Percentiles rank a stretch among this genome's conserved stretches.
Conservation (phyloP, 108 stramenopile species). For the Fragilariopsis cylindrus region DNA sequence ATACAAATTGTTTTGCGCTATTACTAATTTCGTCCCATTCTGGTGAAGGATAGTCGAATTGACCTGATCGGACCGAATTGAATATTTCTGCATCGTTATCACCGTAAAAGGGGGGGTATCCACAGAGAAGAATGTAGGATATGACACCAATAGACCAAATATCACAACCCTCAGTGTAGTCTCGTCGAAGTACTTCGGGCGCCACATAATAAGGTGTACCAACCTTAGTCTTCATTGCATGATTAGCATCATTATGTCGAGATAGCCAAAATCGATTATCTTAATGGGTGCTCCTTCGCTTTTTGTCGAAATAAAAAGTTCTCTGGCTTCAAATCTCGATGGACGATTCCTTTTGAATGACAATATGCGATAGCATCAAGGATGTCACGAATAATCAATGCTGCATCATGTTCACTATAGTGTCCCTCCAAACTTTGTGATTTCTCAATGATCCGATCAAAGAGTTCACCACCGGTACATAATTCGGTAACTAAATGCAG, state of each 20-base stretch:
- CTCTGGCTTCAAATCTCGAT: slow-evolving; percentile 97
- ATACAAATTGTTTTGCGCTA: slow-evolving; percentile 76
- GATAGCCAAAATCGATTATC: slow-evolving; percentile 99
- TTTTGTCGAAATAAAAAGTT: slow-evolving; percentile 91
- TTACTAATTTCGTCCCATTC: slow-evolving; percentile 82
- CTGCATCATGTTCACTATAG: slow-evolving; percentile 94
- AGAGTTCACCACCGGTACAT: slow-evolving; percentile 95
- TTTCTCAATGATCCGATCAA: slow-evolving; percentile 91
- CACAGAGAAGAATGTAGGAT: slow-evolving; percentile 93
- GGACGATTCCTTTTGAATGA: slow-evolving; percentile 94
- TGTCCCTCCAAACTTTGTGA: slow-evolving; percentile 88
- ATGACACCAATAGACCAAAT: slow-evolving; percentile 96
- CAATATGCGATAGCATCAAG: slow-evolving; percentile 93
- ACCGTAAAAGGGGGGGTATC: slow-evolving; percentile 98
- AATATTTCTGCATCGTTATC: slow-evolving; percentile 88
- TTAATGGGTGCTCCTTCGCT: slow-evolving; percentile 86
- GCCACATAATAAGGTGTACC: slow-evolving; percentile 78
- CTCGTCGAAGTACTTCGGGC: slow-evolving; percentile 89
- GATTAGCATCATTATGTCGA: slow-evolving; percentile 80
- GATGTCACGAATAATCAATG: slow-evolving; percentile 80
- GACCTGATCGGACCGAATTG: slow-evolving; percentile 64
- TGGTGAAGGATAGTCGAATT: slow-evolving; percentile 82
- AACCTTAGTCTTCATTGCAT: slow-evolving; percentile 86
- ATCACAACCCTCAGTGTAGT: slow-evolving; percentile 94
- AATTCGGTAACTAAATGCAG: slow-evolving; percentile 88